phyloP scores from a whole-genome alignment of 176 grass and related monocot genomes.

The Pontederia crassipes region DNA sequence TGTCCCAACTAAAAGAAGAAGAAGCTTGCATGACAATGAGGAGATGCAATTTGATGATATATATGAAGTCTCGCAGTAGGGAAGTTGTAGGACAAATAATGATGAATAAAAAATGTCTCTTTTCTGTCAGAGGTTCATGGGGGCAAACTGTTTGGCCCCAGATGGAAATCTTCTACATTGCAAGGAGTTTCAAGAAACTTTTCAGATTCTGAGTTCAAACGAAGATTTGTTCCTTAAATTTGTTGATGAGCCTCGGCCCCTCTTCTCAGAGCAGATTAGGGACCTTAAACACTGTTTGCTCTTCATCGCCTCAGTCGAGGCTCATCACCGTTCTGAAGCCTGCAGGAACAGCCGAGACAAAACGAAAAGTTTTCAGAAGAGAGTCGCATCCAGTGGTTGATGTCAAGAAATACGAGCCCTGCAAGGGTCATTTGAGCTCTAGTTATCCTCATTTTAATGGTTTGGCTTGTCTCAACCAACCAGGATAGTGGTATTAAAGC shows the following conservation, averaged over 20 bases:
- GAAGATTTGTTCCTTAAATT: slow-evolving; percentile 86
- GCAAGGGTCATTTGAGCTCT: slow-evolving; percentile 34
- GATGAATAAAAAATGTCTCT: slow-evolving; percentile 43
- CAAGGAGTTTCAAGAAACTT: slow-evolving; percentile 71
- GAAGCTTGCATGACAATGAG: slow-evolving; percentile 25
- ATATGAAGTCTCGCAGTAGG: slow-evolving; percentile 42
- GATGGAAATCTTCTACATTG: slow-evolving; percentile 55
- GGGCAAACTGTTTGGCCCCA: slow-evolving; percentile 66
- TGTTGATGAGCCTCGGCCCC: slow-evolving; percentile 73
- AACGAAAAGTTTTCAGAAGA: slow-evolving; percentile 23
- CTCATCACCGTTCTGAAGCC: slow-evolving; percentile 87
- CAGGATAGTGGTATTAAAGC: slow-evolving; percentile 82
- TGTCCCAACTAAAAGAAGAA: slow-evolving; percentile 30
- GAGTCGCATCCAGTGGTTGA: slow-evolving; percentile 19
- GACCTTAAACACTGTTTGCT: background rate
- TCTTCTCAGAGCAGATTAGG: slow-evolving; percentile 32
- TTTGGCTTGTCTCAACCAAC: slow-evolving; percentile 55
- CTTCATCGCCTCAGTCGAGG: slow-evolving; percentile 44
- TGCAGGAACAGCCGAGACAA: slow-evolving; percentile 46
- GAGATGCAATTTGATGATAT: slow-evolving; percentile 64
- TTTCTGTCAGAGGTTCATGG: slow-evolving; percentile 69
- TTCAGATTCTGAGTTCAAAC: slow-evolving; percentile 85
- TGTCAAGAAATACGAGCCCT: slow-evolving; percentile 18
- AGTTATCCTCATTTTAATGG: slow-evolving; percentile 23
- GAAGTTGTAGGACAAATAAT: slow-evolving; percentile 28